Percentiles rank a stretch among this genome's conserved stretches.
Conservation (phyloP, 805 yeast genomes). For the Saccharomycopsis fodiens region DNA sequence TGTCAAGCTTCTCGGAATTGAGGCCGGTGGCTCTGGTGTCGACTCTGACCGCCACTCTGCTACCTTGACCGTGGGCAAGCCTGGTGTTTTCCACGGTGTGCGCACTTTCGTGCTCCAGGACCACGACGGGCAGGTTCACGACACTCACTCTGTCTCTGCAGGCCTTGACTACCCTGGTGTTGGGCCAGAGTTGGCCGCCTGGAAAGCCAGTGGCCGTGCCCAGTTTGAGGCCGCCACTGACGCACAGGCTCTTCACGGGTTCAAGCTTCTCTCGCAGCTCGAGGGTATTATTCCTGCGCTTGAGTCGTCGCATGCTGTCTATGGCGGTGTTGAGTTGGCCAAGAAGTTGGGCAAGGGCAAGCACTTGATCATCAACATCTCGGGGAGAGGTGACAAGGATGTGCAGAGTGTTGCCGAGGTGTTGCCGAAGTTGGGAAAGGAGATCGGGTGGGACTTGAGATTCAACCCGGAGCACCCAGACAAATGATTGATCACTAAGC, state of each 20-base stretch:
- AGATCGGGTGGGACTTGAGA: slow-evolving; percentile 94
- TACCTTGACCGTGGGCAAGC: slow-evolving; percentile 86
- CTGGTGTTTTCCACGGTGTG: slow-evolving; percentile 98
- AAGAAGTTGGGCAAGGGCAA: slow-evolving; percentile 72
- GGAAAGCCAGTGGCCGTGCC: slow-evolving; percentile 94
- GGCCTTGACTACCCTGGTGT: slow-evolving; percentile 99
- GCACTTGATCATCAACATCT: slow-evolving; percentile 78
- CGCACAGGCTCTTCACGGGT: slow-evolving; percentile 90
- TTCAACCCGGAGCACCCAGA: slow-evolving; percentile 42
- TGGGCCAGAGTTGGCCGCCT: slow-evolving; percentile 93
- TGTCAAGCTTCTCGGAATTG: slow-evolving; percentile 86
- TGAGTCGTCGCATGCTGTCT: slow-evolving; percentile 95
- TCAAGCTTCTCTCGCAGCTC: slow-evolving; percentile 77
- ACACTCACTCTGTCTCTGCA: slow-evolving; percentile 96
- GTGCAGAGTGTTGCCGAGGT: slow-evolving; percentile 96
- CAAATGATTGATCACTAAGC: too few relatives aligned
- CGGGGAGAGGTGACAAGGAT: slow-evolving; percentile 99
- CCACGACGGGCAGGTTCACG: slow-evolving; percentile 91
- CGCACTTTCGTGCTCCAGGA: slow-evolving; percentile 89
- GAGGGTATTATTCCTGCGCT: slow-evolving; percentile 99
- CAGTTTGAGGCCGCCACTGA: slow-evolving; percentile 87
- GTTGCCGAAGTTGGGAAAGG: slow-evolving; percentile 81
- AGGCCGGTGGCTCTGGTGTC: slow-evolving; percentile 98
- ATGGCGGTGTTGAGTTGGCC: slow-evolving; percentile 85
- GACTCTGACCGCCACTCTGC: slow-evolving; percentile 90